These are phyloP conservation scores for Tetrapisispora namnaoensis DNA, from an alignment of 805 yeast genomes.

Conservation along the genomic window DNA sequence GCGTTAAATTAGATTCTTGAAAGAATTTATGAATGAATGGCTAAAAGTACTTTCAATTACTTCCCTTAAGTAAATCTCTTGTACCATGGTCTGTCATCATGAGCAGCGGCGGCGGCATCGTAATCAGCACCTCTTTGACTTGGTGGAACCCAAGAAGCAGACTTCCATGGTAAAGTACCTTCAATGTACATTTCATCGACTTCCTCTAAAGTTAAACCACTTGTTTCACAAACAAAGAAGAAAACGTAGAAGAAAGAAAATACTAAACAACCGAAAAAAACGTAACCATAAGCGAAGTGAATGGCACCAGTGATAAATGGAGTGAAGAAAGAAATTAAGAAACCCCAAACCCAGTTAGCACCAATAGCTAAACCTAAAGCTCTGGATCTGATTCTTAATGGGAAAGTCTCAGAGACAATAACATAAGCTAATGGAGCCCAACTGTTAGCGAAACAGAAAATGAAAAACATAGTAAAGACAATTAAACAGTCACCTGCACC, in stretches of 20 bases:
- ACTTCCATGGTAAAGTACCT: conserved; percentile 34
- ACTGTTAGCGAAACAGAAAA: conserved; percentile 58
- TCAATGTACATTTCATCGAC: conserved; percentile 50
- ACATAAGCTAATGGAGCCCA: conserved; percentile 63
- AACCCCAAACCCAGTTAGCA: conserved; percentile 55
- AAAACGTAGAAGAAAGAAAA: conserved; percentile 49
- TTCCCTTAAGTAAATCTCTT: conserved; percentile 6
- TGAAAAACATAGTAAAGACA: conserved; percentile 36
- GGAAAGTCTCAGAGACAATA: conserved; percentile 55
- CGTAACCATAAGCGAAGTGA: conserved; percentile 59
- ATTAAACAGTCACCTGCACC: conserved; percentile 31
- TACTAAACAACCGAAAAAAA: conserved; percentile 43
- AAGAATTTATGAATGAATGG: not conserved
- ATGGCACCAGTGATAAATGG: conserved; percentile 58
- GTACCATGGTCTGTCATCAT: conserved; percentile 20
- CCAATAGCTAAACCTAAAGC: conserved; percentile 49
- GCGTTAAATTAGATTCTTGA: not conserved
- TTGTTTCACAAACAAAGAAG: conserved; percentile 64
- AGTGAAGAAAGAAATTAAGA: conserved; percentile 55
- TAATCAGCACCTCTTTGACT: conserved; percentile 23
- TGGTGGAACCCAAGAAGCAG: conserved; percentile 43
- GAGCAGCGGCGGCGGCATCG: conserved; percentile 13
- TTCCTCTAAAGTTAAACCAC: conserved; percentile 70
- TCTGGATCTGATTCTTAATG: conserved; percentile 54
- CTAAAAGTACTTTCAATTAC: not conserved